Base-by-base conservation (phyloP, 179 eudicot genomes). In the Beta corolliflora region DNA sequence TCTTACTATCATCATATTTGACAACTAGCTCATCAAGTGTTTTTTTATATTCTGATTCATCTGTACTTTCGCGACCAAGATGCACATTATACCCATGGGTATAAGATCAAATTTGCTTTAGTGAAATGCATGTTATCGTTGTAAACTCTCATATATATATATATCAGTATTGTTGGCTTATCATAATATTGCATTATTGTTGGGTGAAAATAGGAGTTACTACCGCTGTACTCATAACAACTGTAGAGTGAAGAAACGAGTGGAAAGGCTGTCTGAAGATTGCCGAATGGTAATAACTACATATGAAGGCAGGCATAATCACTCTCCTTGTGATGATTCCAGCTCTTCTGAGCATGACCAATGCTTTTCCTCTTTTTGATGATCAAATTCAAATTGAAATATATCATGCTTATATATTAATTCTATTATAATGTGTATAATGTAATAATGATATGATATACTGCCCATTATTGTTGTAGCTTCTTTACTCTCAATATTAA, bases 281-380 rank as follows among this genome's bases (percentile, higher is more conserved):
- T 83, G 89, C 61, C 63, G 89, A 48, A 87, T 87, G 89, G 89
- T 87, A 18, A 87, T 87, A 54, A 87, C 89, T 2, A 87, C 88
- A 0, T 87, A 87, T 59, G 89, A 87, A 81, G 89, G 89, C 56
- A 85, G 89, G 56, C 89, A 87, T 69, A 87, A 81, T 69, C 89
- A 87, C 71, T 75, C 85, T 45, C 86, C 91, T 25, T 87, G 77
- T 23, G 89, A 86, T 41, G 89, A 88, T 53, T 77, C 86, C 68
- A 82, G 71, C 52, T 80, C 84, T 80, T 75, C 86, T 19, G 89
- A 87, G 0, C 82, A 83, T 58, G 86, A 84, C 53, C 80, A 83
- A 41, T 84, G 89, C 21, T 85, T 82, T 71, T 75, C 87, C 31
- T 81, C 87, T 16, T 85, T 75, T 55, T 85, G 70, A 68, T 69